Percentiles rank a stretch among this genome's conserved stretches.
These are phyloP conservation scores for Phytopythium helicoides DNA, from an alignment of 352 stramenopile genomes.

Conservation along the genomic window DNA sequence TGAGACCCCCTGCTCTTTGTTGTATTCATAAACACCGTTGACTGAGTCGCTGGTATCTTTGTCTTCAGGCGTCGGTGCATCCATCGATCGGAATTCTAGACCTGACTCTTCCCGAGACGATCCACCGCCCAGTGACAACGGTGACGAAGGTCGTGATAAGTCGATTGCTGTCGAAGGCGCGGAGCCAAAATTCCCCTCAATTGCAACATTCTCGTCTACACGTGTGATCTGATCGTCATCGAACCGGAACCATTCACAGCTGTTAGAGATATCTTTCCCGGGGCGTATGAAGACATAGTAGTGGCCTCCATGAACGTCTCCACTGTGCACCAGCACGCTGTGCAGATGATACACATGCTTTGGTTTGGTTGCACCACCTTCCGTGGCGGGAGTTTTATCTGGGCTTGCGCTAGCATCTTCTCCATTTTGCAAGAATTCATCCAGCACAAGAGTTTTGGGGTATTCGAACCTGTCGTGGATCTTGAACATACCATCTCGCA, in stretches of 20 bases:
- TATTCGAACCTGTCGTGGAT: conserved; percentile 89
- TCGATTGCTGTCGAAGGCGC: conserved; percentile 12
- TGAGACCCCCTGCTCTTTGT: conserved; percentile 16
- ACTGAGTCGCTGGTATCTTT: conserved; percentile 8
- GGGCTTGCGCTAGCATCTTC: conserved; percentile 4
- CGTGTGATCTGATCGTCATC: conserved; percentile 84
- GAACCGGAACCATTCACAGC: conserved; percentile 78
- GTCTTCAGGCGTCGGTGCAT: conserved; percentile 12
- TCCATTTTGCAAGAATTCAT: conserved; percentile 48
- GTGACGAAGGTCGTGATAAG: conserved; percentile 28
- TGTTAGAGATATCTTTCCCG: conserved; percentile 56
- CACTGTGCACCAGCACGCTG: conserved; percentile 84
- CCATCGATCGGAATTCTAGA: conserved; percentile 41
- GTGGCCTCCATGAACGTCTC: conserved; percentile 83
- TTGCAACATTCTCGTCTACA: conserved; percentile 61
- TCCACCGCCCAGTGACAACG: conserved; percentile 45
- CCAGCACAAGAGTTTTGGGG: conserved; percentile 69
- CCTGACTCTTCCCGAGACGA: conserved; percentile 35
- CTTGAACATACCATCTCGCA: conserved; percentile 88
- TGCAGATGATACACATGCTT: conserved; percentile 76
- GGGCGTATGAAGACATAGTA: conserved; percentile 91
- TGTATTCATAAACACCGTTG: conserved; percentile 49
- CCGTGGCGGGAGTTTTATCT: neutral
- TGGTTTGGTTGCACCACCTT: neutral
- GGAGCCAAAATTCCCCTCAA: conserved; percentile 83